phyloP scores from a whole-genome alignment of 495 filamentous ascomycete genomes.

The Aspergillus heteromorphus region DNA sequence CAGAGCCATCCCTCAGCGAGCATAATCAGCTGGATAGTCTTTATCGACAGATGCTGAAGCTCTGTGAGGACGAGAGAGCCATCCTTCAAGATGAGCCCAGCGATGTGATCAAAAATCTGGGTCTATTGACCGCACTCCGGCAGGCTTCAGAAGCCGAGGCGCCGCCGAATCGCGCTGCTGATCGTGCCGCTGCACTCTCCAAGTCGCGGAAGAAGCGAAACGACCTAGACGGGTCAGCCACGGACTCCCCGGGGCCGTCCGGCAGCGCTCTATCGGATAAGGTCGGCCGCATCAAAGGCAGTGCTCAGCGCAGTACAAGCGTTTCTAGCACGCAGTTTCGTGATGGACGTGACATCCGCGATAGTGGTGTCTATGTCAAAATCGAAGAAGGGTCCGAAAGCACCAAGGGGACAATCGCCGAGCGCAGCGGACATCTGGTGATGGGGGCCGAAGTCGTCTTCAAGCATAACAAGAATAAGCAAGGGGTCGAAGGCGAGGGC shows the following conservation, averaged over 20 bases:
- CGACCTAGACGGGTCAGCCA: slow-evolving; percentile 63
- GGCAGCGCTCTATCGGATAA: slow-evolving; percentile 42
- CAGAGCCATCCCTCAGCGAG: slow-evolving; percentile 36
- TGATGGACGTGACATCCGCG: slow-evolving; percentile 33
- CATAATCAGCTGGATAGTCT: slow-evolving; percentile 50
- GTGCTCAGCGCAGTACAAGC: slow-evolving; percentile 49
- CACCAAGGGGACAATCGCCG: slow-evolving; percentile 43
- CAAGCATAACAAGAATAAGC: slow-evolving; percentile 68
- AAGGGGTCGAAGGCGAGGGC: slow-evolving; percentile 58
- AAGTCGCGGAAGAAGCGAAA: slow-evolving; percentile 61
- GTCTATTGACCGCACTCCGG: slow-evolving; percentile 55
- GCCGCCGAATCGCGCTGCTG: slow-evolving; percentile 38
- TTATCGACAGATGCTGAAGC: slow-evolving; percentile 58
- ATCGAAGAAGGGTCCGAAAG: slow-evolving; percentile 51
- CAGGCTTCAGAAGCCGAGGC: slow-evolving; percentile 55
- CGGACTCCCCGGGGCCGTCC: slow-evolving; percentile 66
- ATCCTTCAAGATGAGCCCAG: slow-evolving; percentile 54
- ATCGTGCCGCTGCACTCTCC: slow-evolving; percentile 37
- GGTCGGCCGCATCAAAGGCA: slow-evolving; percentile 39
- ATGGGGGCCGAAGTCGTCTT: slow-evolving; percentile 82
- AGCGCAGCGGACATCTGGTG: slow-evolving; percentile 50
- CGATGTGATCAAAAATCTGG: slow-evolving; percentile 54
- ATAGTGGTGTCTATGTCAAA: slow-evolving; percentile 40
- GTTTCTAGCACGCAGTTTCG: slow-evolving; percentile 46
- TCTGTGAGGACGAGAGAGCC: slow-evolving; percentile 56